Percentiles rank a stretch among this genome's conserved stretches.
Conservation (phyloP, 148 eudicot species). For the Selenicereus undatus region DNA sequence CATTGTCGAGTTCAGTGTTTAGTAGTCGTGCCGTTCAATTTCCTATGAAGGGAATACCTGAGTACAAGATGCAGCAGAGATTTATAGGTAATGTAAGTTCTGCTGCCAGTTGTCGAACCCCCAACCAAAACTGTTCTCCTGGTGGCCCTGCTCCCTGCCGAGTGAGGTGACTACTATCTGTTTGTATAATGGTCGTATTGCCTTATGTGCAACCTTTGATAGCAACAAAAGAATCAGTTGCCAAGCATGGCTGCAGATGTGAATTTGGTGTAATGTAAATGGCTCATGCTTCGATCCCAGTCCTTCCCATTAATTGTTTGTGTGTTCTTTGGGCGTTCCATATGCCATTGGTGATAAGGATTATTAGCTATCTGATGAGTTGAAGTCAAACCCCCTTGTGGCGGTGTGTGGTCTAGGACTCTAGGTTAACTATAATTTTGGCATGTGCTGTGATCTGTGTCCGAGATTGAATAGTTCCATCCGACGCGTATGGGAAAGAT, state of each 20-base stretch:
- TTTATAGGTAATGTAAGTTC: constrained; percentile 48
- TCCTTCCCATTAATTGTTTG: not conserved
- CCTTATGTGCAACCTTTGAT: constrained; percentile 10
- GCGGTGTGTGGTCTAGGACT: no score
- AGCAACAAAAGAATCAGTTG: constrained; percentile 8
- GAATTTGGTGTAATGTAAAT: constrained; percentile 25
- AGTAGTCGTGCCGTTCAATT: constrained; percentile 39
- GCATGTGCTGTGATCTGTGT: no score
- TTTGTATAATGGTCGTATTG: constrained; percentile 22
- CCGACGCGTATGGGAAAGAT: no score
- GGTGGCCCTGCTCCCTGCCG: constrained; percentile 77
- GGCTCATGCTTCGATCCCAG: constrained; percentile 14
- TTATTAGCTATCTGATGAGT: not conserved
- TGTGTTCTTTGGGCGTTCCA: not conserved
- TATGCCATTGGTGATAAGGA: not conserved
- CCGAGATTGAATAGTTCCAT: no score
- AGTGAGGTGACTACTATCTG: constrained; percentile 56
- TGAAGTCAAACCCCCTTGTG: no score
- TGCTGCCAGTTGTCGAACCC: constrained; percentile 54
- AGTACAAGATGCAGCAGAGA: constrained; percentile 45
- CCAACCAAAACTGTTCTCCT: constrained; percentile 75
- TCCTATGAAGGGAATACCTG: constrained; percentile 38
- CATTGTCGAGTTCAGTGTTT: constrained; percentile 32
- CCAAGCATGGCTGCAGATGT: not conserved
- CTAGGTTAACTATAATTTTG: no score